These are phyloP conservation scores for Poa pratensis DNA, from an alignment of 176 grass and related monocot species.

Conservation along the genomic window DNA sequence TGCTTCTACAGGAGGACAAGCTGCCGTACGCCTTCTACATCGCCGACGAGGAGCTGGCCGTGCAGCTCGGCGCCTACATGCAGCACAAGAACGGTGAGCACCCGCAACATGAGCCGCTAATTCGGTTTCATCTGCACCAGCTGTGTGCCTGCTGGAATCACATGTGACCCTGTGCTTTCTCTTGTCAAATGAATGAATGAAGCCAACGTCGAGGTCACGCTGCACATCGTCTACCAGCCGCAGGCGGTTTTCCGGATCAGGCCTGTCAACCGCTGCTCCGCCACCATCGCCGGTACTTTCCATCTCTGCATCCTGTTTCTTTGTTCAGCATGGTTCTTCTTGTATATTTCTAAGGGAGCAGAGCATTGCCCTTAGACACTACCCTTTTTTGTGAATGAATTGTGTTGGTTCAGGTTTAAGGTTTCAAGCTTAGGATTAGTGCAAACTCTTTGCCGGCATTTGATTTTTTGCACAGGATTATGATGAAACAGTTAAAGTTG, in stretches of 20 bases:
- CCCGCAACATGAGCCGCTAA: no score
- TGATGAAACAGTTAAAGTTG: neutral
- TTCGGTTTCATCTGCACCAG: no score
- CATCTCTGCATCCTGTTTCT: neutral
- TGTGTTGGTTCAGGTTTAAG: neutral
- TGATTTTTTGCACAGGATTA: neutral
- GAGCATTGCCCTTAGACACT: slow-evolving; percentile 4
- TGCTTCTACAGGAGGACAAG: slow-evolving; percentile 71
- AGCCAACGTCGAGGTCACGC: slow-evolving; percentile 88
- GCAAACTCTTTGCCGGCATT: neutral
- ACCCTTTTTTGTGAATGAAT: neutral
- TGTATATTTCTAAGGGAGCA: neutral
- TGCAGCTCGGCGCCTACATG: slow-evolving; percentile 78
- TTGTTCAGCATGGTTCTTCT: slow-evolving; percentile 1
- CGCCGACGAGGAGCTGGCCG: slow-evolving; percentile 78
- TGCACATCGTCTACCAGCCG: slow-evolving; percentile 86
- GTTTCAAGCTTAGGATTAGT: neutral
- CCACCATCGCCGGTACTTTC: slow-evolving; percentile 79
- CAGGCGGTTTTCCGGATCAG: slow-evolving; percentile 92
- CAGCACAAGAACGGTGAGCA: slow-evolving; percentile 72
- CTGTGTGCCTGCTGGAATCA: neutral
- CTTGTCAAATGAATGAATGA: neutral
- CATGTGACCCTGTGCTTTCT: neutral
- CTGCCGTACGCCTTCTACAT: slow-evolving; percentile 91
- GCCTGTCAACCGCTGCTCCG: slow-evolving; percentile 83